Evolutionary conservation across 148 eudicot genomes (phyloP).

Genomic region (Dysphania ambrosioides): DNA sequence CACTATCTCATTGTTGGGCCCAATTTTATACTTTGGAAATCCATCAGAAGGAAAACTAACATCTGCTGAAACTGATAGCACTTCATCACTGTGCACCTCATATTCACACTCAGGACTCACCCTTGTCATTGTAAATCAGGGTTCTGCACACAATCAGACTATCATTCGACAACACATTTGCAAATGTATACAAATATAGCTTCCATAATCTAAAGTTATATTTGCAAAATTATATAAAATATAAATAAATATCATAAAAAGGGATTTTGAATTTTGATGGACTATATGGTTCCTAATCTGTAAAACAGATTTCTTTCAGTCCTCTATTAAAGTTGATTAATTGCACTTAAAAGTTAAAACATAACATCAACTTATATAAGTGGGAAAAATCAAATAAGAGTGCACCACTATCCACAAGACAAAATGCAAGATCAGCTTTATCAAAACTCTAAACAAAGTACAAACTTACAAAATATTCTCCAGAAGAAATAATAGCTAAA

Average conservation of each 20-base stretch:
- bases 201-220: background rate
- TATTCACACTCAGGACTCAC: constrained; percentile 80
- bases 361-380: too few relatives aligned
- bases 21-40: constrained; percentile 85
- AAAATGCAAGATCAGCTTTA: too few relatives aligned
- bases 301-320: too few relatives aligned
- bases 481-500: background rate
- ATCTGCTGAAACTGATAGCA: constrained; percentile 68
- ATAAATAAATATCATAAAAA: too few relatives aligned
- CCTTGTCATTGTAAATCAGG: constrained; percentile 61
- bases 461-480: background rate
- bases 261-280: too few relatives aligned
- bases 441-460: background rate
- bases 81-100: constrained; percentile 46
- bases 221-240: too few relatives aligned
- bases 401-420: too few relatives aligned
- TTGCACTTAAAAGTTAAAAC: too few relatives aligned
- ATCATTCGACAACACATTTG: constrained; percentile 1
- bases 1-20: constrained; percentile 79
- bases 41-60: constrained; percentile 72
- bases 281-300: too few relatives aligned
- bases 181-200: background rate
- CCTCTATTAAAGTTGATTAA: too few relatives aligned
- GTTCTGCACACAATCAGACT: constrained; percentile 17
- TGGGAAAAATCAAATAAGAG: too few relatives aligned